Evolutionary conservation across 306 rosid genomes (phyloP), one percentile per base, ranked within the genome.

Genomic region (Dalbergia cultrata): DNA sequence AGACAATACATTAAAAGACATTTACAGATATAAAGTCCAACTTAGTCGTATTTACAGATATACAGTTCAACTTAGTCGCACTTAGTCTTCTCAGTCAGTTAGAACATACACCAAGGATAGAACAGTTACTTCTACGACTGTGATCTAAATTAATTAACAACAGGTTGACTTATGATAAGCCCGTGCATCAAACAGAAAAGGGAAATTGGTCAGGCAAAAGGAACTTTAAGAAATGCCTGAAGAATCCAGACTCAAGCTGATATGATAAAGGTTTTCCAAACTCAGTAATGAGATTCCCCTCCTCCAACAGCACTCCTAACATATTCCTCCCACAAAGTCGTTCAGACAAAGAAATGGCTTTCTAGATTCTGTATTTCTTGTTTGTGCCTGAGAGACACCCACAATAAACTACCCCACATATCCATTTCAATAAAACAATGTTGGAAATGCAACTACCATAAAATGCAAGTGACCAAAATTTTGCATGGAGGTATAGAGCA

Each of bases 241-340:
- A 74, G 53, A 61, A 37, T 34, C 64, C 53, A 35, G 60, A 4
- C 80, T 44, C 74, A 66, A 66, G 76, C 37, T 67, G 71, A 74
- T 47, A 34, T 65, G 8, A 76, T 76, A 63, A 35, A 11, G 53
- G 18, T 26, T 35, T 35, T 64, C 19, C 54, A 44, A 67, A 67
- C 37, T 19, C 39, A 5, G 26, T 71, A 6, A 33, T 26, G 50
- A 34, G 18, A 34, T 16, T 3, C 22, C 18, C 47, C 47, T 33
- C 60, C 72, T 18, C n/a, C 72, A 67, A 41, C 54, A 43, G 19
- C 34, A 41, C 72, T 13, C n/a, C 41, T 45, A 68, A 68, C 19
- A 35, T 6, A 67, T 44, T 21, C 80, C 44, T 76, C 37, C 72
- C 16, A 63, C 72, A 47, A 67, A 39, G 37, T 67, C 16, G 64